Conservation (phyloP, 371 early-diverging fungal genomes). For the Cokeromyces recurvatus region DNA sequence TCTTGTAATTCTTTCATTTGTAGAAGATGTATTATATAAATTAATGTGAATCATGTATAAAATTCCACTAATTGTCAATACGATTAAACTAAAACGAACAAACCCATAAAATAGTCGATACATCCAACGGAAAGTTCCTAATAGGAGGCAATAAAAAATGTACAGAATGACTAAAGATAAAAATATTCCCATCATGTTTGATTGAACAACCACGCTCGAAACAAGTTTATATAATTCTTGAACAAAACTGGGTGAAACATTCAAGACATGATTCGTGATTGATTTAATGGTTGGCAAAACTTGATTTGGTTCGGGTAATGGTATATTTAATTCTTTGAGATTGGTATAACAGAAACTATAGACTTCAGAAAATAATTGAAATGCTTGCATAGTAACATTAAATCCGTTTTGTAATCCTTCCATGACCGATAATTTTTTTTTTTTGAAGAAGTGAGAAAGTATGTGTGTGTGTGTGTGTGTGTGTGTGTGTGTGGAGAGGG, state of each 20-base stretch:
- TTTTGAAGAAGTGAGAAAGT: too few relatives aligned
- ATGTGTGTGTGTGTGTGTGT: too few relatives aligned
- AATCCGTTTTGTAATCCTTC: conserved; percentile 5
- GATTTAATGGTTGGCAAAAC: background rate
- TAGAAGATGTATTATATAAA: background rate
- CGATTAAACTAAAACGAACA: conserved; percentile 32
- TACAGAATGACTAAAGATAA: conserved; percentile 8
- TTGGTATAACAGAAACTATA: conserved; percentile 11
- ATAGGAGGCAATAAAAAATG: conserved; percentile 1
- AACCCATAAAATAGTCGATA: conserved; percentile 33
- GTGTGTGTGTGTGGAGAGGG: too few relatives aligned
- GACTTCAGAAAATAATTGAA: conserved; percentile 1
- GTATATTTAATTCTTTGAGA: conserved; percentile 14
- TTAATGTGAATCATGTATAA: conserved; percentile 15
- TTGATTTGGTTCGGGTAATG: conserved; percentile 14
- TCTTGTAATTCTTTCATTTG: background rate
- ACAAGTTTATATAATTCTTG: conserved; percentile 3
- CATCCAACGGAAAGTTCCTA: conserved; percentile 21
- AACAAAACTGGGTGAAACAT: conserved; percentile 9
- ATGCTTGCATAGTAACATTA: conserved; percentile 11
- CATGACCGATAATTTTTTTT: too few relatives aligned
- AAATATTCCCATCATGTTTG: conserved; percentile 7
- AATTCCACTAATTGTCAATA: conserved; percentile 8
- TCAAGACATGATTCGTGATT: conserved; percentile 4
- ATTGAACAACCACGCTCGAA: conserved; percentile 1